Evolutionary conservation across 1,284 basidiomycete genomes (phyloP), one percentile per base, ranked within the genome.

Genomic region (Taiwanofungus camphoratus): DNA sequence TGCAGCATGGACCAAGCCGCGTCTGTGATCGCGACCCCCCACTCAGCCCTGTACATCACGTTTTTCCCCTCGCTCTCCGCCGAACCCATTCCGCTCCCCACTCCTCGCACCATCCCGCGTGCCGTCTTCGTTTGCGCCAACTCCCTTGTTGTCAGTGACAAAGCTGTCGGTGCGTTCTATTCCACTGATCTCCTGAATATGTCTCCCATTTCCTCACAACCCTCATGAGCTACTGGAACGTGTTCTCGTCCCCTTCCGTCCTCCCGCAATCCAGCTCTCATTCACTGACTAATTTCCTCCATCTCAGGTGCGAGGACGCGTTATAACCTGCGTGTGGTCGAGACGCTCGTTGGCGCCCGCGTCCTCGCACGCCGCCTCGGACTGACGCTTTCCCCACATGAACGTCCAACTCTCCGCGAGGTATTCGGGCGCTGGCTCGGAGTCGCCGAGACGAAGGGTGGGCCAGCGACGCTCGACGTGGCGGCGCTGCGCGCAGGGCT

Each of bases 321-420:
- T 35, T 93, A 93, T 69, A 94, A 94, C 61, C 71, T 94, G 24
- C 84, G 90, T 16, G 89, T 92, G 16, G 84, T 93, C 15, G 92
- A 94, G 64, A 87, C 83, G 0, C 79, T 91, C 21, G 82, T 81
- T 40, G 84, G 80, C 2, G 87, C 90, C 0, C 74, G 86, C 12
- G 70, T 91, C 5, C 73, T 94, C 9, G 78, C 80, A 0, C 70
- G 70, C 20, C 61, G 68, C 4, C 73, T 89, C 26, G 73, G 69
- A 0, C 59, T 84, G 19, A 33, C 57, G 1, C 62, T 73, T 7
- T 67, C 55, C 0, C 48, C 52, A 39, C 56, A 22, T 20, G 79
- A 86, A 47, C 63, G 62, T 15, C 52, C 66, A 21, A 66, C 67
- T 12, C 52, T 71, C 22, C 59, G 66, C 31, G 67, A 76, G 50